A percentile compares a stretch with the other conserved stretches of the same genome.
Evolutionary conservation across 176 grass and related monocot genomes (phyloP).

Genomic region (Aegilops bicornis): DNA sequence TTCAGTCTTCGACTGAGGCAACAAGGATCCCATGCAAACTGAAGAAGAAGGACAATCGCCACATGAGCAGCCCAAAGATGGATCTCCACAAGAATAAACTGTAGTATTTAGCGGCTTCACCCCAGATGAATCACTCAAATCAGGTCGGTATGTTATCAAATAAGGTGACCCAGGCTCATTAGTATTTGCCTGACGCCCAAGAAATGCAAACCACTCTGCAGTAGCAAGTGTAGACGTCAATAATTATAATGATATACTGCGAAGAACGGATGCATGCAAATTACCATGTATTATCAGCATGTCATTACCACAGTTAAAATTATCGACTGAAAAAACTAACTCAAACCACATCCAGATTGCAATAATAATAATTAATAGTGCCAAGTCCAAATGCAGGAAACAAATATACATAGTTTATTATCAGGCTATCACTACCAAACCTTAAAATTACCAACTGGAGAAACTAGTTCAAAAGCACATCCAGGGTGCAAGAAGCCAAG

Average conservation of each 20-base stretch:
- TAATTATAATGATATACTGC: background rate
- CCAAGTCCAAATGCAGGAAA: background rate
- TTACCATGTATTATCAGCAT: conserved; percentile 7
- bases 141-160: conserved; percentile 67
- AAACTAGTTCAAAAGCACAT: background rate
- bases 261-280: conserved; percentile 24
- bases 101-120: conserved; percentile 87
- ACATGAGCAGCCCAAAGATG: conserved; percentile 92
- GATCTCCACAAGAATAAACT: conserved; percentile 90
- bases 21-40: conserved; percentile 58
- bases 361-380: background rate
- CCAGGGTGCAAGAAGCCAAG: background rate
- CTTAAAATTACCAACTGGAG: background rate
- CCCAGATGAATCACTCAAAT: conserved; percentile 52
- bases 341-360: background rate
- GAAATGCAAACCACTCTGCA: conserved; percentile 90
- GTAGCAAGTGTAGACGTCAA: conserved; percentile 31
- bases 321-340: background rate
- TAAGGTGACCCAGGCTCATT: conserved; percentile 76
- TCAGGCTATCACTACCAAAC: conserved; percentile 6
- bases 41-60: conserved; percentile 92
- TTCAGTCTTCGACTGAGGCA: conserved; percentile 36
- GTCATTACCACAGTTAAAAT: conserved; percentile 14
- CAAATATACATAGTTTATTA: background rate
- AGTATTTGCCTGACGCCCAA: conserved; percentile 68